Percentiles rank a stretch among this genome's conserved stretches.
These are phyloP conservation scores for Saturnispora diversa DNA, from an alignment of 805 yeast species.

Conservation along the genomic window DNA sequence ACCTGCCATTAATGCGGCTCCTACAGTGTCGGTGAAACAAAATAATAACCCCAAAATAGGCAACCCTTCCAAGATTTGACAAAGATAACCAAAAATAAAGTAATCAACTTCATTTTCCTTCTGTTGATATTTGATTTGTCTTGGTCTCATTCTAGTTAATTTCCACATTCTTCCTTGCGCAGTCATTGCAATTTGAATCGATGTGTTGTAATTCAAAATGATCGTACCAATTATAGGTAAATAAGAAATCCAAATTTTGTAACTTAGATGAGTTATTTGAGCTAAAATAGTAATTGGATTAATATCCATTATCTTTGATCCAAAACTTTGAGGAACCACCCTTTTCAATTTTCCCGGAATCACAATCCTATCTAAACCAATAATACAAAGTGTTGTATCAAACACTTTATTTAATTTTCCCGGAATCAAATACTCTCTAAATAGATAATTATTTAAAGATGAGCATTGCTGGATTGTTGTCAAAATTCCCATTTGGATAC, in stretches of 20 bases:
- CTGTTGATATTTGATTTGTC: slow-evolving; percentile 22
- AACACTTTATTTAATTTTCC: slow-evolving; percentile 22
- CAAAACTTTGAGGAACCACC: slow-evolving; percentile 23
- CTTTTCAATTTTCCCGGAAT: slow-evolving; percentile 29
- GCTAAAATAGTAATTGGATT: slow-evolving; percentile 10
- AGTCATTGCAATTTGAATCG: slow-evolving; percentile 15
- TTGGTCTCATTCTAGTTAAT: slow-evolving; percentile 20
- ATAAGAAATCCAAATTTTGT: slow-evolving; percentile 16
- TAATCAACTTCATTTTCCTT: slow-evolving; percentile 33
- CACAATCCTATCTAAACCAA: slow-evolving; percentile 25
- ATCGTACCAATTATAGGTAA: slow-evolving; percentile 25
- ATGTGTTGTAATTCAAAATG: slow-evolving; percentile 16
- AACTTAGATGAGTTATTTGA: slow-evolving; percentile 2
- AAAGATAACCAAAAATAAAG: slow-evolving; percentile 43
- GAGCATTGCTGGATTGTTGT: slow-evolving; percentile 24
- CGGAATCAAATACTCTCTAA: slow-evolving; percentile 22
- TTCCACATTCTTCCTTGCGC: slow-evolving; percentile 21
- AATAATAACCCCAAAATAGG: slow-evolving; percentile 40
- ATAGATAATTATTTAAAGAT: slow-evolving; percentile 19
- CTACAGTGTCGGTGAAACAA: slow-evolving; percentile 51
- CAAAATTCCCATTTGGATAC: slow-evolving; percentile 20
- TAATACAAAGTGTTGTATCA: slow-evolving; percentile 24
- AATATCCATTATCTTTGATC: slow-evolving; percentile 17
- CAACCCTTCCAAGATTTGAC: slow-evolving; percentile 43
- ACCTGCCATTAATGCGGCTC: slow-evolving; percentile 56